Base-by-base conservation (phyloP, 2,329 filamentous ascomycete genomes). In the Cladophialophora carrionii region DNA sequence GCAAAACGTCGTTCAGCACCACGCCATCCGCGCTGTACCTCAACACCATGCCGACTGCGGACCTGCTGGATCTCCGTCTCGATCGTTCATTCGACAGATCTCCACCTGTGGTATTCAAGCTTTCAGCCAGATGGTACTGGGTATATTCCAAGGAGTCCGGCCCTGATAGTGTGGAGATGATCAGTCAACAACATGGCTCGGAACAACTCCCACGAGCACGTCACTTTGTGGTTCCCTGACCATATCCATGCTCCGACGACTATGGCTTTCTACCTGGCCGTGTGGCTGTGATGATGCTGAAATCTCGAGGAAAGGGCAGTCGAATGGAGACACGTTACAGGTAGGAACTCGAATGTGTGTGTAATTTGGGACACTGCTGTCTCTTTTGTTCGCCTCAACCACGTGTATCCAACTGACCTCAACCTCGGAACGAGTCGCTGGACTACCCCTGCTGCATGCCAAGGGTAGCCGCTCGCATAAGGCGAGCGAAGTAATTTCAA, bases 401-500 rank as follows among this genome's bases (percentile, higher is more conserved):
- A 20, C 52, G 10, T n/a, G 5, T 6, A 54, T 8, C 8, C 29
- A 31, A 26, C 31, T 54, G 29, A 31, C 29, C 14, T 34, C 52
- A 32, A 29, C 29, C 52, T 29, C 4, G 12, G 17, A 4, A 20
- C 9, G 6, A 17, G 17, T 43, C 37, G 22, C 22, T 17, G 52
- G 24, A 34, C 17, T 29, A 59, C 12, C 43, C 46, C 48, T 51
- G 56, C 37, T 58, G 22, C 12, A 24, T 24, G 54, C 56, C 43
- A 58, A 58, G 37, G 56, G 14, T 9, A n/a, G 24, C 26, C n/a
- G 6, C 41, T 14, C 17, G 32, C 41, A 59, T 59, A n/a, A 59
- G 57, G 57, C 29, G 57, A 32, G 46, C 43, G 49, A 51, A 29
- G 41, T 34, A 59, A 59, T 59, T 59, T 59, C 57, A 49, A 24